Percentiles rank a stretch among this genome's conserved stretches.
Conservation (phyloP, 1,284 basidiomycete species). For the Sanghuangporus weigelae region DNA sequence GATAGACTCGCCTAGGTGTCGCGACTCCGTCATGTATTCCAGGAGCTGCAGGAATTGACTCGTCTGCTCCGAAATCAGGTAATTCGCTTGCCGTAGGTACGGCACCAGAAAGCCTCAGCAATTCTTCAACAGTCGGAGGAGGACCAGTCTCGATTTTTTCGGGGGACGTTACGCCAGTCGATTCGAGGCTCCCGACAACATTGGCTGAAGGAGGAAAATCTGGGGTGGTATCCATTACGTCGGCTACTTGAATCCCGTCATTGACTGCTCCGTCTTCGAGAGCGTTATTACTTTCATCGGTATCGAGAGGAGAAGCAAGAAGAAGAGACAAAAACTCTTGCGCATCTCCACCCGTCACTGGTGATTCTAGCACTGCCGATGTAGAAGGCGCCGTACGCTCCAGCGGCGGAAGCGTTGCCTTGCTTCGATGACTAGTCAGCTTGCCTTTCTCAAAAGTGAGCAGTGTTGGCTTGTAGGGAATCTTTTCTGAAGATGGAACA, state of each 20-base stretch:
- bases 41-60: not conserved
- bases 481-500: not conserved
- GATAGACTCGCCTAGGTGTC: not conserved
- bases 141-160: not conserved
- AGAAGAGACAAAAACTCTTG: not conserved
- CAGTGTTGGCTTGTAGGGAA: not conserved
- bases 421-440: slow-evolving; percentile 1
- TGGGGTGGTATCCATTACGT: not conserved
- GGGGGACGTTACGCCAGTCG: not conserved
- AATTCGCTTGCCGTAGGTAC: not conserved
- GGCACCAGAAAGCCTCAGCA: not conserved
- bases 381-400: not conserved
- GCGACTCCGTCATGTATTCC: not conserved
- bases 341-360: not conserved
- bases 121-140: slow-evolving; percentile 9
- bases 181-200: not conserved
- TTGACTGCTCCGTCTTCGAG: not conserved
- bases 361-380: not conserved
- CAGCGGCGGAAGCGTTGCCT: not conserved
- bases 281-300: not conserved
- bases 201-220: not conserved
- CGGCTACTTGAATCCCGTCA: not conserved
- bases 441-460: slow-evolving; percentile 14
- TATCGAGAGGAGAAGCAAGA: not conserved
- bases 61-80: slow-evolving; percentile 12